Base-by-base conservation (phyloP, 495 filamentous ascomycete genomes). In the Lichina pygmaea region DNA sequence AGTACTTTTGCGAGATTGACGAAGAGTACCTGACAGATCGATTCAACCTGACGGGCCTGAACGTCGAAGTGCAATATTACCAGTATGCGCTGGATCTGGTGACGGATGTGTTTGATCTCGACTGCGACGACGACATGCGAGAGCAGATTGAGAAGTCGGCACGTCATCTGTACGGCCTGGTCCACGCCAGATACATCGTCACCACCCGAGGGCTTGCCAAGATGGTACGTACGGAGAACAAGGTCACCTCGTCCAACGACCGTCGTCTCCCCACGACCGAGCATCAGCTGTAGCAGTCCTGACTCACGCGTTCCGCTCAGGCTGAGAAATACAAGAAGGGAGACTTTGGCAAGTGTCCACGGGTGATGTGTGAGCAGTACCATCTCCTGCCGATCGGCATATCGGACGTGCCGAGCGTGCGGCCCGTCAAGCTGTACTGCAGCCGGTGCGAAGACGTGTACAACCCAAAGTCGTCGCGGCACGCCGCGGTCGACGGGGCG, bases 1-100 rank as follows among this genome's bases (percentile, higher is more conserved):
- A 99, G 58, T 99, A 99, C 61, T 99, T 94, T 52, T 99, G 89
- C 68, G 89, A 99, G 54, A 94, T 99, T 49, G 89, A 99, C 58
- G 89, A 99, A 58, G 89, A 99, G 50, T 99, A 99, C 57, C 67
- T 99, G 13, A 95, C 86, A 44, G 89, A 99, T 58, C 78, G 89
- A 38, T 99, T 99, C 68, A 99, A 99, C 59, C 67, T 99, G 33
- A 99, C 89, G 9, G 89, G 86, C 39, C 72, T 99, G 33, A 94
- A 95, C 59, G 83, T 84, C 33, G 89, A 99, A 57, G 89, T 99
- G 6, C 78, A 89, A 49, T 93, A 95, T 66, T 99, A 99, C 56
- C 86, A 99, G 58, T 91, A 95, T 70, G 91, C 89, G 9, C 71
- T 99, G 31, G 89, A 99, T 56, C 72, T 99, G n/a, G 81, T 99